Percentiles rank a stretch among this genome's conserved stretches.
Conservation (phyloP, 2,329 filamentous ascomycete species). For the Bipolaris zeicola region DNA sequence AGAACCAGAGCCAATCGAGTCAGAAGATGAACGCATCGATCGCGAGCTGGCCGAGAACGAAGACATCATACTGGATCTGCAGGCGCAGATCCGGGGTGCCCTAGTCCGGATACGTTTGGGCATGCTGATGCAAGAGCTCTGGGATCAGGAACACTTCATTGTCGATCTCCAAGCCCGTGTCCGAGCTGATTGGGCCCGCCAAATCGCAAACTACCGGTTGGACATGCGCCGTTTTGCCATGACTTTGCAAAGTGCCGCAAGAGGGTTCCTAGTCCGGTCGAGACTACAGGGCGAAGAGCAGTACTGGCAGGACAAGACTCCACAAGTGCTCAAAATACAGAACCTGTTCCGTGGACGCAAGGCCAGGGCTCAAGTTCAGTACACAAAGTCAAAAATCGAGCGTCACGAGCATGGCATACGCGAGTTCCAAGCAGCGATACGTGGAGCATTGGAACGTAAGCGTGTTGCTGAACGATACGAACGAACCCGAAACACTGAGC, state of each 20-base stretch:
- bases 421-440: constrained; percentile 63
- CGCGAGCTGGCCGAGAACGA: constrained; percentile 82
- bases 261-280: constrained; percentile 75
- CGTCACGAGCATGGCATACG: constrained; percentile 54
- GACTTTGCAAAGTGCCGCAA: constrained; percentile 76
- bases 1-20: constrained; percentile 76
- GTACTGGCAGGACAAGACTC: constrained; percentile 72
- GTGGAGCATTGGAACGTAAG: constrained; percentile 53
- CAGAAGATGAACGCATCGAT: constrained; percentile 85
- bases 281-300: constrained; percentile 66
- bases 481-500: constrained; percentile 66
- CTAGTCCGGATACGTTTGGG: constrained; percentile 77
- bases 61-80: constrained; percentile 73
- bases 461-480: constrained; percentile 60
- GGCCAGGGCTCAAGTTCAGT: constrained; percentile 53
- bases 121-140: constrained; percentile 83
- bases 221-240: constrained; percentile 83
- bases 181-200: constrained; percentile 83
- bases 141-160: constrained; percentile 80
- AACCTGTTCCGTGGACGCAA: constrained; percentile 75
- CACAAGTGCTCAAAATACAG: constrained; percentile 78
- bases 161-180: constrained; percentile 85
- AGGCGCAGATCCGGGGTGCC: constrained; percentile 84
- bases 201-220: constrained; percentile 80
- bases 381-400: constrained; percentile 55